A percentile compares a stretch with the other conserved stretches of the same genome.
Conservation (phyloP, 768 basidiomycete species). For the Favolaschia claudopus region DNA sequence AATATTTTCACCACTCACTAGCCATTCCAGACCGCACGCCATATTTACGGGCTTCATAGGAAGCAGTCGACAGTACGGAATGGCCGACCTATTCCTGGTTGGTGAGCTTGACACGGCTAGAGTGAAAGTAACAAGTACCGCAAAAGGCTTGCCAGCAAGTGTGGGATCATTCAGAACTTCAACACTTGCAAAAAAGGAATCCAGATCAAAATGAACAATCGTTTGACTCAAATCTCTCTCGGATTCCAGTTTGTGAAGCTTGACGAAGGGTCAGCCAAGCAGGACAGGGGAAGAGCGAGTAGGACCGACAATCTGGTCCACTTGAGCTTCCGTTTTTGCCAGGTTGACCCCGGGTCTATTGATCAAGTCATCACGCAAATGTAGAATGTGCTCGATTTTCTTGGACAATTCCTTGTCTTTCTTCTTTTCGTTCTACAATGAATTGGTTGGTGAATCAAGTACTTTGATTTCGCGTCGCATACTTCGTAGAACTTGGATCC, state of each 20-base stretch:
- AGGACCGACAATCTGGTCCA: conserved; percentile 72
- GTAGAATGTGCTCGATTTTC: conserved; percentile 74
- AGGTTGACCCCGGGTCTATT: conserved; percentile 65
- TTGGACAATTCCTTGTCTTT: conserved; percentile 87
- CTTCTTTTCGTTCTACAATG: conserved; percentile 80
- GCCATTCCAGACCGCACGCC: conserved; percentile 97
- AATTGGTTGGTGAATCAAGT: background rate
- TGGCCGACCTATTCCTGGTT: conserved; percentile 15
- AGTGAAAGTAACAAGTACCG: conserved; percentile 45
- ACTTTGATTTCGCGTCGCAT: conserved; percentile 26
- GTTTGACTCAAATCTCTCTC: conserved; percentile 80
- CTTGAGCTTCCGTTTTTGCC: conserved; percentile 65
- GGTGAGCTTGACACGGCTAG: background rate
- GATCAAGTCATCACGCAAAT: conserved; percentile 64
- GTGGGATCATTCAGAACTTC: conserved; percentile 72
- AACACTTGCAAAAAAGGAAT: conserved; percentile 89
- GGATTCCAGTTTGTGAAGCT: conserved; percentile 78
- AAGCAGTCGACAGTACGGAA: conserved; percentile 36
- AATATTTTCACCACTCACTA: conserved; percentile 48
- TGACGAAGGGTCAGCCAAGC: conserved; percentile 2
- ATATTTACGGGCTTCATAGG: conserved; percentile 90
- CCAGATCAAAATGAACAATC: conserved; percentile 96
- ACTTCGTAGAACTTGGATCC: conserved; percentile 94
- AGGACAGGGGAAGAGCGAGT: background rate
- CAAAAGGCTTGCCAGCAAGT: conserved; percentile 78